phyloP scores from a whole-genome alignment of 164 flowering plant species.

The Sextonia rubra region DNA sequence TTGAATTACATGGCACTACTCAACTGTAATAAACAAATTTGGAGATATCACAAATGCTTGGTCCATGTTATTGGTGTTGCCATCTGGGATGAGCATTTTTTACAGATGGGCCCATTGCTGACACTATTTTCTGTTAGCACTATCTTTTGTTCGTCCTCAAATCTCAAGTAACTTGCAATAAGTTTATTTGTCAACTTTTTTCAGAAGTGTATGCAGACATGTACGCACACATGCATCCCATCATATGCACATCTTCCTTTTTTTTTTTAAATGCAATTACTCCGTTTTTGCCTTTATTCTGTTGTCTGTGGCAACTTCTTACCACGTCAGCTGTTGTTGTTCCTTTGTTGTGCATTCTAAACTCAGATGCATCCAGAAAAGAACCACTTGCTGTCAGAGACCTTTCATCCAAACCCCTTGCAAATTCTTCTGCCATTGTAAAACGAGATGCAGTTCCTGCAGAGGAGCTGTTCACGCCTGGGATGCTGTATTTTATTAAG shows the following conservation, averaged over 20 bases:
- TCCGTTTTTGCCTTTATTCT: too few relatives aligned
- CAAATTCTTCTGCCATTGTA: constrained; percentile 6
- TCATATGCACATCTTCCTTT: too few relatives aligned
- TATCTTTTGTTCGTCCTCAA: too few relatives aligned
- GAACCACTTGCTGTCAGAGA: constrained; percentile 13
- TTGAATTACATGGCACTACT: background rate
- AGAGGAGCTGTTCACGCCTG: constrained; percentile 58
- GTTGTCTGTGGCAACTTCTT: too few relatives aligned
- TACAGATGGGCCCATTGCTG: background rate
- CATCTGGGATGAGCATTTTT: background rate
- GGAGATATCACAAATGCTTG: background rate
- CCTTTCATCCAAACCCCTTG: constrained; percentile 13
- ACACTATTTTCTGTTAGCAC: too few relatives aligned
- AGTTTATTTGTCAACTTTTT: too few relatives aligned
- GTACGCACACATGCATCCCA: too few relatives aligned
- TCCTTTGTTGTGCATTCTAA: constrained; percentile 1
- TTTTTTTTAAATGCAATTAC: too few relatives aligned
- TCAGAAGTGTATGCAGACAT: too few relatives aligned
- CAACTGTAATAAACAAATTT: background rate
- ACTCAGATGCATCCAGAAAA: constrained; percentile 26
- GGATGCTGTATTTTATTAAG: constrained; percentile 30
- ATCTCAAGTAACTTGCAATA: too few relatives aligned
- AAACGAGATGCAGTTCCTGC: constrained; percentile 17
- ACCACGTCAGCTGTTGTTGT: too few relatives aligned
- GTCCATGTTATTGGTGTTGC: background rate